Percentiles rank a stretch among this genome's conserved stretches.
These are phyloP conservation scores for Phytophthora fragariae DNA, from an alignment of 352 stramenopile species.

Conservation along the genomic window DNA sequence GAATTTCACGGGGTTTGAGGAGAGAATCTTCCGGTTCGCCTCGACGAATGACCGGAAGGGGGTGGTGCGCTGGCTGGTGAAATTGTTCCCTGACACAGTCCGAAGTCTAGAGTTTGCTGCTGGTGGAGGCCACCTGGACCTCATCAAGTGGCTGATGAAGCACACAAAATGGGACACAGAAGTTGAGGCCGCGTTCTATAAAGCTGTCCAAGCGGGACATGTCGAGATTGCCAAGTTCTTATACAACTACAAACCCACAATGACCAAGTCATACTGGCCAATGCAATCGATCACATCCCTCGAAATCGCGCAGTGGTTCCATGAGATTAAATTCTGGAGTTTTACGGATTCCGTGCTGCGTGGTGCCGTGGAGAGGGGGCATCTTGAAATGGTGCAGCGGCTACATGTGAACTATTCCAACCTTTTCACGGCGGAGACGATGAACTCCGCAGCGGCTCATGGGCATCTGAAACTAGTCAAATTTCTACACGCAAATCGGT, in stretches of 20 bases:
- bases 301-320: conserved; percentile 23
- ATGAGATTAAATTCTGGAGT: neutral
- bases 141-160: conserved; percentile 21
- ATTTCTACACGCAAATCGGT: conserved; percentile 15
- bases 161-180: conserved; percentile 16
- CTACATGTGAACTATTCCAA: conserved; percentile 14
- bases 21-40: neutral
- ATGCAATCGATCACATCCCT: neutral
- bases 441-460: conserved; percentile 2
- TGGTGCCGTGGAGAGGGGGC: conserved; percentile 11
- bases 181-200: conserved; percentile 8
- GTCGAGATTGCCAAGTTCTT: conserved; percentile 26
- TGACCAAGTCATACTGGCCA: neutral
- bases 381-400: conserved; percentile 27
- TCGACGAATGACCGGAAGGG: neutral
- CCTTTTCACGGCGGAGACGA: neutral
- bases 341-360: neutral
- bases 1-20: neutral
- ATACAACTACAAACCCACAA: neutral
- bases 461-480: conserved; percentile 19
- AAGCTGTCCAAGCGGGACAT: conserved; percentile 23
- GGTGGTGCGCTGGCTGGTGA: neutral
- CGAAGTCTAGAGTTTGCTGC: neutral
- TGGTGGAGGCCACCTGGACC: neutral
- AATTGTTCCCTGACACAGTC: neutral